phyloP scores from a whole-genome alignment of 2,329 filamentous ascomycete species.

The Cladosporium oxysporum region DNA sequence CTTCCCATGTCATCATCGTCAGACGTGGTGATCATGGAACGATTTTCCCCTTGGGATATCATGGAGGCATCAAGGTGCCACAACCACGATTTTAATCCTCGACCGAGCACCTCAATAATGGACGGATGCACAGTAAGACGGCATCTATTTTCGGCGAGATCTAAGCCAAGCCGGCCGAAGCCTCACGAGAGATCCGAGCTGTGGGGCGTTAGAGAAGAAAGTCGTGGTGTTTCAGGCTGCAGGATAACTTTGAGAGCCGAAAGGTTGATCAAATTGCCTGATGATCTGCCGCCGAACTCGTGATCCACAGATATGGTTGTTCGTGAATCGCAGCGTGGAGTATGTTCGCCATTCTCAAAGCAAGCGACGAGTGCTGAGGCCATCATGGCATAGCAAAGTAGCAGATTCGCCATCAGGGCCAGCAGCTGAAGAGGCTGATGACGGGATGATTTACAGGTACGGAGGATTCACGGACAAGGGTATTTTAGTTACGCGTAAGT shows the following conservation, averaged over 20 bases:
- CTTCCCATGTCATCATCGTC: not conserved
- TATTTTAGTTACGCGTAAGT: slow-evolving; percentile 2
- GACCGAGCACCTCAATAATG: not conserved
- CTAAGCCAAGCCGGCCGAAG: not conserved
- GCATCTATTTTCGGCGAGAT: not conserved
- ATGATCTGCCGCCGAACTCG: not conserved
- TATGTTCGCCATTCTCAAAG: not conserved
- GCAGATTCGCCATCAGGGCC: not conserved
- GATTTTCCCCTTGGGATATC: not conserved
- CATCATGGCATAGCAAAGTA: not conserved
- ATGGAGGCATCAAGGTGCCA: not conserved
- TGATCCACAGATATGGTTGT: not conserved
- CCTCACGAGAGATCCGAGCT: slow-evolving; percentile 1
- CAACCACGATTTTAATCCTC: not conserved
- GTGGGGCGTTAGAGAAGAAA: slow-evolving; percentile 4
- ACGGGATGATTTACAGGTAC: slow-evolving; percentile 7
- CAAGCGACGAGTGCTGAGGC: not conserved
- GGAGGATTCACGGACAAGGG: slow-evolving; percentile 3
- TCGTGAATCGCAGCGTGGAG: not conserved
- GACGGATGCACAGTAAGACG: not conserved
- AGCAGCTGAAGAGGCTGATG: slow-evolving; percentile 5
- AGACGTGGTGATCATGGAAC: not conserved
- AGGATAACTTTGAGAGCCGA: not conserved
- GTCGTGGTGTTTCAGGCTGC: slow-evolving; percentile 12
- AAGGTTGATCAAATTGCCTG: not conserved